These are phyloP conservation scores for Debaryomyces sp. DNA, from an alignment of 1,139 yeast genomes.

Conservation along the genomic window DNA sequence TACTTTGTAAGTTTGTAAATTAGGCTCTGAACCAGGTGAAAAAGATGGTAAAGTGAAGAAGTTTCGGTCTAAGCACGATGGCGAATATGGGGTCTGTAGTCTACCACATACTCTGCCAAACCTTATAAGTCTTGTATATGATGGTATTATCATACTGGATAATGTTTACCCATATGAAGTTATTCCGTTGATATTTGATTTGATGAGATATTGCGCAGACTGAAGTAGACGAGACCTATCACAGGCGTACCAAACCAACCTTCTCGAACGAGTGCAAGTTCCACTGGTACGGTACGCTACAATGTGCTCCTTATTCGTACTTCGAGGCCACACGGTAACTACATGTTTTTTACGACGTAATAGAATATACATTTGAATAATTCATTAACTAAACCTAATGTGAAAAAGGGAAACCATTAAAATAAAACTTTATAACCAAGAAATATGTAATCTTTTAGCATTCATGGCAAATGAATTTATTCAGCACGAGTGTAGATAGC, in stretches of 20 bases:
- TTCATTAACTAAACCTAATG: constrained; percentile 10
- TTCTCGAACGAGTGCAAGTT: background rate
- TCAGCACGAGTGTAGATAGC: constrained; percentile 88
- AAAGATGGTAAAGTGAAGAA: constrained; percentile 15
- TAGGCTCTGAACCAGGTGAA: constrained; percentile 10
- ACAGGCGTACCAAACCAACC: background rate
- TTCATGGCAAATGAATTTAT: constrained; percentile 19
- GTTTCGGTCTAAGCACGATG: constrained; percentile 5
- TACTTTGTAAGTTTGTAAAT: constrained; percentile 24
- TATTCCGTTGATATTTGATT: background rate
- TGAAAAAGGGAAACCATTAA: constrained; percentile 8
- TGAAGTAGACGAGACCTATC: background rate
- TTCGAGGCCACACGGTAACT: background rate
- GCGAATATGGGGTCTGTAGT: background rate
- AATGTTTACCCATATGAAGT: background rate
- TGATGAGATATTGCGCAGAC: constrained; percentile 1
- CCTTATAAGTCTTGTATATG: background rate
- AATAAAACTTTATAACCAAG: constrained; percentile 8
- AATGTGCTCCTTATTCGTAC: background rate
- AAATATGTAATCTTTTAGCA: constrained; percentile 9
- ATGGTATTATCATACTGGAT: background rate
- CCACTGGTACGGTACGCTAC: no score
- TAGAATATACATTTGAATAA: constrained; percentile 11
- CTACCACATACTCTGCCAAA: background rate
- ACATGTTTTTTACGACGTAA: constrained; percentile 8